Percentiles rank a stretch among this genome's conserved stretches.
phyloP scores from a whole-genome alignment of 768 basidiomycete species.

The Hypsizygus marmoreus region DNA sequence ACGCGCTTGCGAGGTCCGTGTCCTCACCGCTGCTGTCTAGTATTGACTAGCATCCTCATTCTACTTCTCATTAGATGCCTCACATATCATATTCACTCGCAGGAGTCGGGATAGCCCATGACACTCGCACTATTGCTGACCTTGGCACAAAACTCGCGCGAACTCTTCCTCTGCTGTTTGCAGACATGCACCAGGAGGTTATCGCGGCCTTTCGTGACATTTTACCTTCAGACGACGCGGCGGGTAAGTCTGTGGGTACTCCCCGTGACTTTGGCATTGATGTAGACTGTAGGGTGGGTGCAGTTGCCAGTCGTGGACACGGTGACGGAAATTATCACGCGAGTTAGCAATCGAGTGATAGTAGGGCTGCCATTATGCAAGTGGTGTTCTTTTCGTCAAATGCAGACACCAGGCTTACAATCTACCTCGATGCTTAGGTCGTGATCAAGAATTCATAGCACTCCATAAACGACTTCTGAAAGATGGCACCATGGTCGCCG shows the following conservation, averaged over 20 bases:
- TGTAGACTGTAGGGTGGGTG: slow-evolving; percentile 3
- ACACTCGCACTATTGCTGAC: not conserved
- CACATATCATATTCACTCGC: too few species aligned
- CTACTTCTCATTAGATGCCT: too few species aligned
- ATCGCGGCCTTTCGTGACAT: slow-evolving; percentile 3
- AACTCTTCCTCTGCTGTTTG: slow-evolving; percentile 10
- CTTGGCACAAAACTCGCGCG: slow-evolving; percentile 14
- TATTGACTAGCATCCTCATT: too few species aligned
- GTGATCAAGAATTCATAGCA: not conserved
- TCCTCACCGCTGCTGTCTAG: too few species aligned
- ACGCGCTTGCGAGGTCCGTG: not conserved
- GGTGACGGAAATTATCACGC: slow-evolving; percentile 13
- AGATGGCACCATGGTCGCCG: not conserved
- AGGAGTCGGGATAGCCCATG: too few species aligned
- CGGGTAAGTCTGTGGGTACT: not conserved
- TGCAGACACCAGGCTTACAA: too few species aligned
- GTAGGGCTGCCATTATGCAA: slow-evolving; percentile 12
- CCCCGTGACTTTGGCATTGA: not conserved
- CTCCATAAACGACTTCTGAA: slow-evolving; percentile 2
- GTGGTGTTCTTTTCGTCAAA: not conserved
- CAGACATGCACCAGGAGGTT: slow-evolving; percentile 12
- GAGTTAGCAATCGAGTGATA: slow-evolving; percentile 12
- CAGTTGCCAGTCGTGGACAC: slow-evolving; percentile 4
- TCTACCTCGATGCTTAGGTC: slow-evolving; percentile 1
- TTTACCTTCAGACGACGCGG: not conserved